These are phyloP conservation scores for Hypoxylon rickii DNA, from an alignment of 495 filamentous ascomycete species.

Conservation along the genomic window DNA sequence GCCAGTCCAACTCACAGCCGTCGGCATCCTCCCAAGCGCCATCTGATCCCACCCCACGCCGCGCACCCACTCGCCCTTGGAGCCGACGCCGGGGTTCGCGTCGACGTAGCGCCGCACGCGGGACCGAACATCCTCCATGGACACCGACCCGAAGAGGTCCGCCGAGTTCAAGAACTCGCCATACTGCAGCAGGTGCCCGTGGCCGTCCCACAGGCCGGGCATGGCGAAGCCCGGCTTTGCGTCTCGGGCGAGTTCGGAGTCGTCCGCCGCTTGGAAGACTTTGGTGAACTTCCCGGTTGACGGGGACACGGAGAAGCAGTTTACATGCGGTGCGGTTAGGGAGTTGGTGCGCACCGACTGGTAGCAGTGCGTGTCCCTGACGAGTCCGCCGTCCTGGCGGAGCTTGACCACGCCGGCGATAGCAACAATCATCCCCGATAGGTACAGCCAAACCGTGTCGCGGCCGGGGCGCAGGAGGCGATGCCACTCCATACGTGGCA, in stretches of 20 bases:
- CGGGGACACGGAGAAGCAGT: slow-evolving; percentile 50
- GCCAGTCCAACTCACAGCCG: slow-evolving; percentile 52
- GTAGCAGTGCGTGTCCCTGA: slow-evolving; percentile 43
- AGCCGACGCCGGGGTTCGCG: slow-evolving; percentile 45
- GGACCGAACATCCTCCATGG: slow-evolving; percentile 52
- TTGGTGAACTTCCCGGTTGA: slow-evolving; percentile 36
- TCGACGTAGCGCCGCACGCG: slow-evolving; percentile 53
- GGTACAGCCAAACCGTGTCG: slow-evolving; percentile 24
- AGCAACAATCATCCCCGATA: slow-evolving; percentile 14
- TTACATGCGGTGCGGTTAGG: slow-evolving; percentile 27
- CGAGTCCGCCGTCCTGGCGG: slow-evolving; percentile 16
- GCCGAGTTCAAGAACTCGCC: slow-evolving; percentile 67
- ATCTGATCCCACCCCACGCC: slow-evolving; percentile 71
- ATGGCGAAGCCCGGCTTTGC: slow-evolving; percentile 49
- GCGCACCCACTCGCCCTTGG: slow-evolving; percentile 58
- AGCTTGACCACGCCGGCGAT: slow-evolving; percentile 23
- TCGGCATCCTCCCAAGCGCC: slow-evolving; percentile 63
- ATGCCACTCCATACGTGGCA: slow-evolving; percentile 27
- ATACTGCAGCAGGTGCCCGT: slow-evolving; percentile 65
- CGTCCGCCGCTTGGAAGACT: slow-evolving; percentile 30
- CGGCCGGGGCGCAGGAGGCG: slow-evolving; percentile 17
- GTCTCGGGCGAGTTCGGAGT: slow-evolving; percentile 16
- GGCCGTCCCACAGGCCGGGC: slow-evolving; percentile 68
- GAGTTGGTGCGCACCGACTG: slow-evolving; percentile 46
- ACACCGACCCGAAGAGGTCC: slow-evolving; percentile 58